phyloP scores from a whole-genome alignment of 331 rosid species.

The Arachis monticola region DNA sequence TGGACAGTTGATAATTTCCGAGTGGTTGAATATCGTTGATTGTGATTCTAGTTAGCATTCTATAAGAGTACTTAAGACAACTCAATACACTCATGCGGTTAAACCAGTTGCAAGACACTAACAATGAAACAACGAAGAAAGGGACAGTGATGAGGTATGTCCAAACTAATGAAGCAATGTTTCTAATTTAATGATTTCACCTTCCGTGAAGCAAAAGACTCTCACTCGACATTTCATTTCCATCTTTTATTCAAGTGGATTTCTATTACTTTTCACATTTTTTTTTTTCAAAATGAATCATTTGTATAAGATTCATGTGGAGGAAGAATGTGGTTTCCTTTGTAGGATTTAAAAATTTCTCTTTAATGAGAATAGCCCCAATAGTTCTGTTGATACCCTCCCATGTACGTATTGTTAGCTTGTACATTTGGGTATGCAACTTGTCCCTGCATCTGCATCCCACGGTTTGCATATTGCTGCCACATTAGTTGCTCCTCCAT shows the following conservation, averaged over 20 bases:
- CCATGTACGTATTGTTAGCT: conserved; percentile 51
- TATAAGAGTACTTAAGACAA: neutral
- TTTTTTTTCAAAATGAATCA: too few species aligned
- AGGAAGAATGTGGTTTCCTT: too few species aligned
- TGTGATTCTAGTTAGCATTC: neutral
- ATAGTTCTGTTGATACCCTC: conserved; percentile 60
- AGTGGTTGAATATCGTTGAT: neutral
- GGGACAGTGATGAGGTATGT: neutral
- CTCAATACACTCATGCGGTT: neutral
- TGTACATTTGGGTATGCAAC: conserved; percentile 45
- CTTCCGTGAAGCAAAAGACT: too few species aligned
- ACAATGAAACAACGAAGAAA: neutral
- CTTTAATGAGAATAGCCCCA: conserved; percentile 39
- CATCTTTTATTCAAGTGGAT: too few species aligned
- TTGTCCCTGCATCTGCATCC: conserved; percentile 81
- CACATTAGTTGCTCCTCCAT: conserved; percentile 83
- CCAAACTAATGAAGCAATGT: conserved; percentile 17
- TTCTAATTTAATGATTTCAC: too few species aligned
- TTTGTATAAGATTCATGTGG: too few species aligned
- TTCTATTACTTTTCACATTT: too few species aligned
- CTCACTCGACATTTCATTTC: too few species aligned
- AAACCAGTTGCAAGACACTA: conserved; percentile 2
- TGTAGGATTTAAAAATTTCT: neutral
- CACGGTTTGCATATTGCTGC: conserved; percentile 79
- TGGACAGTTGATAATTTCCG: neutral